Conservation (phyloP, 179 eudicot species). For the Spinacia oleracea region DNA sequence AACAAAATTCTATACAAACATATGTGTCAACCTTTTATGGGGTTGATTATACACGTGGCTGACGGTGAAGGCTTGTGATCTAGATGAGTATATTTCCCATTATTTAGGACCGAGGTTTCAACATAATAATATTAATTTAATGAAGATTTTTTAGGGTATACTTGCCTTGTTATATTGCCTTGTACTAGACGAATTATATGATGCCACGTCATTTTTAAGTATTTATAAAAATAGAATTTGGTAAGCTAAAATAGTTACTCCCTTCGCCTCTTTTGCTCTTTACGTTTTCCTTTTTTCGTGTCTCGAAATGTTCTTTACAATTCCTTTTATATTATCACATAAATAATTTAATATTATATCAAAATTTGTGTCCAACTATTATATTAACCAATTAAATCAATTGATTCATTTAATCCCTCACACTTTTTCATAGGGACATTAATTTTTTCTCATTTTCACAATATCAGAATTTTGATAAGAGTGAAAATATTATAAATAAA, state of each 20-base stretch:
- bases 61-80: neutral
- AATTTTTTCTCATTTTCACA: no score
- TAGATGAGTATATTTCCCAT: neutral
- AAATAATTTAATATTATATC: no score
- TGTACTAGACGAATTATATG: neutral
- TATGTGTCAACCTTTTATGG: constrained; percentile 22
- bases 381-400: no score
- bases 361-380: no score
- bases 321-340: no score
- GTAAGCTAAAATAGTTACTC: neutral
- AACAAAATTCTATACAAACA: neutral
- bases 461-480: no score
- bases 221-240: neutral
- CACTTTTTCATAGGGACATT: no score
- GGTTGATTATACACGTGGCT: constrained; percentile 23
- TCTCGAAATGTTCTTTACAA: no score
- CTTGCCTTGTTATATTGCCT: constrained; percentile 5
- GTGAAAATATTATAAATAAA: no score
- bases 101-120: neutral
- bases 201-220: neutral
- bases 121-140: neutral
- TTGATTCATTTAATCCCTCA: no score
- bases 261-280: no score
- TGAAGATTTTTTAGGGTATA: neutral
- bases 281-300: no score